Percentiles rank a stretch among this genome's conserved stretches.
Evolutionary conservation across 106 monocot genomes (phyloP).

Genomic region (Dioscorea dumetorum): DNA sequence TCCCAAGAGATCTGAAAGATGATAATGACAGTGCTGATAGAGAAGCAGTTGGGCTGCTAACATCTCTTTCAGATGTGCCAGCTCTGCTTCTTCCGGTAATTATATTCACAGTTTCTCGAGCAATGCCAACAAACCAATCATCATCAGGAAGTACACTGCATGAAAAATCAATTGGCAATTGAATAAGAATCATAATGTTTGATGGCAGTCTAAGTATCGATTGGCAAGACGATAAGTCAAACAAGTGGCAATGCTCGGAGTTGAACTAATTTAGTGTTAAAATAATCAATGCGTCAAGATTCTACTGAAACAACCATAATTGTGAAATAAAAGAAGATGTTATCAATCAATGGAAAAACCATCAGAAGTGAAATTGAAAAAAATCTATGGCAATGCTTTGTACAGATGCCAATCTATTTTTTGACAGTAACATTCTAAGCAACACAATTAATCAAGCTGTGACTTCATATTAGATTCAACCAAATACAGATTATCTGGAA

Average conservation of each 20-base stretch:
- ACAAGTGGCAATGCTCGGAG: not conserved
- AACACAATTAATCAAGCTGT: not conserved
- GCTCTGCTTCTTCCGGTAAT: slow-evolving; percentile 48
- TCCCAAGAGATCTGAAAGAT: slow-evolving; percentile 69
- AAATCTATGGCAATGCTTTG: not conserved
- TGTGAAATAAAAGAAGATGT: not conserved
- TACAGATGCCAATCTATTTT: not conserved
- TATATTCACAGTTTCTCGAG: slow-evolving; percentile 60
- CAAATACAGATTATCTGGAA: not conserved
- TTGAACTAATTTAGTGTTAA: not conserved
- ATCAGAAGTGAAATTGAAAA: not conserved
- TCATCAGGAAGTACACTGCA: slow-evolving; percentile 80
- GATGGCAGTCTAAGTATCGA: not conserved
- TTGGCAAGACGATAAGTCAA: not conserved
- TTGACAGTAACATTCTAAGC: not conserved
- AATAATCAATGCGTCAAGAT: not conserved
- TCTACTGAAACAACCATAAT: not conserved
- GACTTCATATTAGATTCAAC: not conserved
- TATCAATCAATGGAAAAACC: not conserved
- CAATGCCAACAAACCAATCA: slow-evolving; percentile 75
- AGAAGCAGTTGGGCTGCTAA: slow-evolving; percentile 85
- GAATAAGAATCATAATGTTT: not conserved
- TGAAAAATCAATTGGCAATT: not conserved
- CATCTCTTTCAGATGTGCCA: slow-evolving; percentile 60
- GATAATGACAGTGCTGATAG: slow-evolving; percentile 81